Percentiles rank a stretch among this genome's conserved stretches.
These are phyloP conservation scores for Russula foetens DNA, from an alignment of 768 basidiomycete genomes.

Conservation along the genomic window DNA sequence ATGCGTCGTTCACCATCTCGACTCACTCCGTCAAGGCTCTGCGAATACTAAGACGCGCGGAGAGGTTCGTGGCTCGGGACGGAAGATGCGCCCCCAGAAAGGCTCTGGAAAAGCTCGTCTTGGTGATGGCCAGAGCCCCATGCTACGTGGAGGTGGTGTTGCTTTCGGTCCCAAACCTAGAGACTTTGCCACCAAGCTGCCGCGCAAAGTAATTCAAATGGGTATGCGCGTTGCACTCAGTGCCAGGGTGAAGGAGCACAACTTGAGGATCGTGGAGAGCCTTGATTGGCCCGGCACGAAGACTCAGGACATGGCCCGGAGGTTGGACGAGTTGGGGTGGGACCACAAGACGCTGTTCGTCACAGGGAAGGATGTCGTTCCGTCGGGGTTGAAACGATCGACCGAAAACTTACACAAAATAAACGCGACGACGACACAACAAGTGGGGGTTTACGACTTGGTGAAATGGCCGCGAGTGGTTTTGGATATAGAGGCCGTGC, in stretches of 20 bases:
- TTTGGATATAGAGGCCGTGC: constrained; percentile 76
- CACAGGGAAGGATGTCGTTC: constrained; percentile 49
- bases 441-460: constrained; percentile 74
- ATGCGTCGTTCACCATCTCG: constrained; percentile 82
- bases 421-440: constrained; percentile 51
- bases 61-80: constrained; percentile 83
- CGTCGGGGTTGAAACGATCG: constrained; percentile 49
- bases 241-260: constrained; percentile 65
- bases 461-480: constrained; percentile 78
- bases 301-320: constrained; percentile 56
- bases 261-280: constrained; percentile 66
- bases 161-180: constrained; percentile 89
- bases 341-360: constrained; percentile 64
- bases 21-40: constrained; percentile 85
- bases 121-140: constrained; percentile 81
- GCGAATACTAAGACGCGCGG: constrained; percentile 87
- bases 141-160: constrained; percentile 85
- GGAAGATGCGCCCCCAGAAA: constrained; percentile 88
- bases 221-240: constrained; percentile 89
- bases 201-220: constrained; percentile 89
- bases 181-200: constrained; percentile 86
- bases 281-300: constrained; percentile 67
- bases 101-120: constrained; percentile 85
- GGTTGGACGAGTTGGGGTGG: constrained; percentile 58
- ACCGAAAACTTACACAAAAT: constrained; percentile 67